Conservation (phyloP, 108 stramenopile species). For the Skeletonema potamos region DNA sequence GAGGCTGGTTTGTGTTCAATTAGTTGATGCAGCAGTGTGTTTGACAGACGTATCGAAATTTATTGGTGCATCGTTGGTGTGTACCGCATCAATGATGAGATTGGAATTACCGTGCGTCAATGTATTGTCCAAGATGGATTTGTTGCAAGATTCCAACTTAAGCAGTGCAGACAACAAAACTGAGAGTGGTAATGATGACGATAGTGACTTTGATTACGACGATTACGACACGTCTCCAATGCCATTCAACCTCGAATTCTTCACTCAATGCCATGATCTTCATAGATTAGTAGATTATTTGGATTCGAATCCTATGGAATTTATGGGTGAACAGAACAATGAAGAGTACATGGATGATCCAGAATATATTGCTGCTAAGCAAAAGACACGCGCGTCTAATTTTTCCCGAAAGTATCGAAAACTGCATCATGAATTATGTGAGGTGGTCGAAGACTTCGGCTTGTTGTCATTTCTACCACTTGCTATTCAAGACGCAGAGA, state of each 20-base stretch:
- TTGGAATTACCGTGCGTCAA: constrained; percentile 94
- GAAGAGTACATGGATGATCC: constrained; percentile 63
- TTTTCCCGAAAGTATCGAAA: constrained; percentile 63
- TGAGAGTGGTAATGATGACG: constrained; percentile 18
- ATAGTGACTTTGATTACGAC: constrained; percentile 10
- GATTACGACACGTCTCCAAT: constrained; percentile 43
- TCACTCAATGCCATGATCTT: constrained; percentile 79
- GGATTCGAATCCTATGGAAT: constrained; percentile 53
- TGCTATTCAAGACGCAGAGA: constrained; percentile 77
- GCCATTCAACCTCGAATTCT: constrained; percentile 78
- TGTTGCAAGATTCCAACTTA: constrained; percentile 47
- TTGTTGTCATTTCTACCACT: constrained; percentile 71
- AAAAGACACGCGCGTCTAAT: constrained; percentile 49
- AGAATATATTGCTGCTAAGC: constrained; percentile 70
- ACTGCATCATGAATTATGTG: constrained; percentile 68
- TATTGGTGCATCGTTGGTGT: constrained; percentile 91
- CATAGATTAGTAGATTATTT: constrained; percentile 75
- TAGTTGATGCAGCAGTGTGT: constrained; percentile 96
- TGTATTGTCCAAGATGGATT: constrained; percentile 94
- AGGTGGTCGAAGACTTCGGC: constrained; percentile 83
- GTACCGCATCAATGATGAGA: constrained; percentile 93
- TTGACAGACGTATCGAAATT: constrained; percentile 81
- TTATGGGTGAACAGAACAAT: constrained; percentile 17
- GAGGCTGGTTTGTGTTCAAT: constrained; percentile 90
- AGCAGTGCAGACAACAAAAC: background rate